Conservation (phyloP, 2,329 filamentous ascomycete species). For the Colletotrichum salicis region DNA sequence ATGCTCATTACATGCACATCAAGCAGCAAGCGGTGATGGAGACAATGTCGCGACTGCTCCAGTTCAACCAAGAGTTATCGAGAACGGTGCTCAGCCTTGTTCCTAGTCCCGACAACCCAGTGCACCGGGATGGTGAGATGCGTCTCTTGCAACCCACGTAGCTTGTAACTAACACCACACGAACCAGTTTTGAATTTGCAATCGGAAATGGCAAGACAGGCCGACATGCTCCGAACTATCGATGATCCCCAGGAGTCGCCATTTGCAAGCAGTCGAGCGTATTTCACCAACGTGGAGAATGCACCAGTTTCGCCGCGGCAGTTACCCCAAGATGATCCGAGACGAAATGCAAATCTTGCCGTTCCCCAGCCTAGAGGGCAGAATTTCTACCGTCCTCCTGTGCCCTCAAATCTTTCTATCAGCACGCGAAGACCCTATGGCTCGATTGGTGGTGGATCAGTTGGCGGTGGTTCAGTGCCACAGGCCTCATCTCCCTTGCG, state of each 20-base stretch:
- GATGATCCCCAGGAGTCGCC: conserved; percentile 76
- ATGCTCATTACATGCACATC: conserved; percentile 79
- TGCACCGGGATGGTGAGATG: conserved; percentile 83
- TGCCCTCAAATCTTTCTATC: conserved; percentile 83
- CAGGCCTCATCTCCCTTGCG: conserved; percentile 81
- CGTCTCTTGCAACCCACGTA: background rate
- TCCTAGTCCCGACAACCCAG: conserved; percentile 77
- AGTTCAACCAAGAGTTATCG: conserved; percentile 88
- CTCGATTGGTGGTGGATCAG: conserved; percentile 79
- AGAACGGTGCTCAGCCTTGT: conserved; percentile 78
- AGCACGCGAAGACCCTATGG: conserved; percentile 84
- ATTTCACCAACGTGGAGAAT: conserved; percentile 75
- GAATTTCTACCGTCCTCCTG: conserved; percentile 77
- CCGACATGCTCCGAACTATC: conserved; percentile 64
- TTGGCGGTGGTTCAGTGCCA: conserved; percentile 64
- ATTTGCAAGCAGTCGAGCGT: conserved; percentile 72
- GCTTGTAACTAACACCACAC: conserved; percentile 7
- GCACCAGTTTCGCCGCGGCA: conserved; percentile 89
- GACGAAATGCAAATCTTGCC: conserved; percentile 72
- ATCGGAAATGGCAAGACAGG: conserved; percentile 69
- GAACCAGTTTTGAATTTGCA: conserved; percentile 64
- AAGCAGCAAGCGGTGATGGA: conserved; percentile 87
- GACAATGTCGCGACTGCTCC: conserved; percentile 73
- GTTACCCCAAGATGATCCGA: conserved; percentile 84
- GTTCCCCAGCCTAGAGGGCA: conserved; percentile 67